A percentile compares a stretch with the other conserved stretches of the same genome.
Conservation (phyloP, 2,329 filamentous ascomycete genomes). For the Fusarium sp. region DNA sequence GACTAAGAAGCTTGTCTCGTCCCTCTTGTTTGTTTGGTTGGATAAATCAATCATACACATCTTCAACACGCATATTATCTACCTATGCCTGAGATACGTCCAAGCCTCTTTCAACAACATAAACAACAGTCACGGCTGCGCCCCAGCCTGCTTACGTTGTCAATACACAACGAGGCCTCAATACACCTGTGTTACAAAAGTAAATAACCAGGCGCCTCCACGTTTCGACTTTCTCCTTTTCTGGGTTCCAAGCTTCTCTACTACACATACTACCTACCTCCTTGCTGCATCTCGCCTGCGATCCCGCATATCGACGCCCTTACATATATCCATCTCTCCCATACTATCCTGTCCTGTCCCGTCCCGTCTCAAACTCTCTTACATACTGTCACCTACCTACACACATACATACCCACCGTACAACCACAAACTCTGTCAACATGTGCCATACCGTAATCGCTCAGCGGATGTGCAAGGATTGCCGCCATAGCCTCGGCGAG, state of each 20-base stretch:
- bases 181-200: constrained; percentile 30
- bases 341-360: not conserved
- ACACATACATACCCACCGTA: constrained; percentile 3
- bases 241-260: constrained; percentile 13
- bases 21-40: constrained; percentile 30
- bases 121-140: constrained; percentile 28
- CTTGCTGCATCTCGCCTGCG: constrained; percentile 1
- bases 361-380: not conserved
- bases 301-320: constrained; percentile 1
- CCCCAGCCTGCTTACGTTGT: constrained; percentile 39
- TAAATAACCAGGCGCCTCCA: constrained; percentile 32
- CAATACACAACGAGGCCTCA: constrained; percentile 37
- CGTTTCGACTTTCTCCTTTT: constrained; percentile 14
- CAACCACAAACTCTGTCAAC: constrained; percentile 27
- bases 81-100: constrained; percentile 34
- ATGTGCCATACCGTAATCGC: constrained; percentile 49
- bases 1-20: not conserved
- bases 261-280: not conserved
- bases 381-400: constrained; percentile 6
- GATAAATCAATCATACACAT: constrained; percentile 19
- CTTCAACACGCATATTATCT: not conserved
- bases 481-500: constrained; percentile 44
- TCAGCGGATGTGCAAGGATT: constrained; percentile 46
- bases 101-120: constrained; percentile 32
- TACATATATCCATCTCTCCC: constrained; percentile 2